Percentiles rank a stretch among this genome's conserved stretches.
These are phyloP conservation scores for Aspergillus uvarum DNA, from an alignment of 2,329 filamentous ascomycete genomes.

Conservation along the genomic window DNA sequence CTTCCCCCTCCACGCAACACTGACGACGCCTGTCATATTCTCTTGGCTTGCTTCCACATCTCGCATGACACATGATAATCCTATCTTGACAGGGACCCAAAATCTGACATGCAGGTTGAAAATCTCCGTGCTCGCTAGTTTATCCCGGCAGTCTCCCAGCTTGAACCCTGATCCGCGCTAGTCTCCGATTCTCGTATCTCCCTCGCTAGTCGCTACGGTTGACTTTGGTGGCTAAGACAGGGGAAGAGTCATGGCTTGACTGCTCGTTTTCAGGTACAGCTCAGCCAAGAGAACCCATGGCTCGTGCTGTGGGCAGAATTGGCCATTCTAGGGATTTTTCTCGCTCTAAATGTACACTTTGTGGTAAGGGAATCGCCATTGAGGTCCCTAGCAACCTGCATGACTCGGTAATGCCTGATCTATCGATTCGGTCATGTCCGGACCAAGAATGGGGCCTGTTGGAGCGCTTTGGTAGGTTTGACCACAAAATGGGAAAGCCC, in stretches of 20 bases:
- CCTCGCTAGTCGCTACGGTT: not conserved
- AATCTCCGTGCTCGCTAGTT: too few relatives aligned
- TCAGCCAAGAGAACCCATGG: not conserved
- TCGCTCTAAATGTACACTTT: not conserved
- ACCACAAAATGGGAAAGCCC: too few relatives aligned
- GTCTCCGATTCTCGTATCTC: not conserved
- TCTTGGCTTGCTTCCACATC: not conserved
- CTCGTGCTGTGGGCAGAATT: not conserved
- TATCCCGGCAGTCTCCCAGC: not conserved
- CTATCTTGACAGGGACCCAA: not conserved
- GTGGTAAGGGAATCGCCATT: not conserved
- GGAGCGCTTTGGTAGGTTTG: not conserved
- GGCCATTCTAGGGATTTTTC: not conserved
- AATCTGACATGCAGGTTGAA: not conserved
- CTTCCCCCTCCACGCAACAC: too few relatives aligned
- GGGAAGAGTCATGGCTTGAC: not conserved
- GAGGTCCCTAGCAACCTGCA: not conserved
- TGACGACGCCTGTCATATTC: not conserved
- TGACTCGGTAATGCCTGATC: not conserved
- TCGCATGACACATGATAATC: not conserved
- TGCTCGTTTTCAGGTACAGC: not conserved
- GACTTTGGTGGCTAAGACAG: not conserved
- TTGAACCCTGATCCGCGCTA: not conserved
- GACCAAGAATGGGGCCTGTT: not conserved
- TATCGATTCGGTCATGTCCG: not conserved